Conservation (phyloP, 2,329 filamentous ascomycete species). For the Fusarium chuoi region DNA sequence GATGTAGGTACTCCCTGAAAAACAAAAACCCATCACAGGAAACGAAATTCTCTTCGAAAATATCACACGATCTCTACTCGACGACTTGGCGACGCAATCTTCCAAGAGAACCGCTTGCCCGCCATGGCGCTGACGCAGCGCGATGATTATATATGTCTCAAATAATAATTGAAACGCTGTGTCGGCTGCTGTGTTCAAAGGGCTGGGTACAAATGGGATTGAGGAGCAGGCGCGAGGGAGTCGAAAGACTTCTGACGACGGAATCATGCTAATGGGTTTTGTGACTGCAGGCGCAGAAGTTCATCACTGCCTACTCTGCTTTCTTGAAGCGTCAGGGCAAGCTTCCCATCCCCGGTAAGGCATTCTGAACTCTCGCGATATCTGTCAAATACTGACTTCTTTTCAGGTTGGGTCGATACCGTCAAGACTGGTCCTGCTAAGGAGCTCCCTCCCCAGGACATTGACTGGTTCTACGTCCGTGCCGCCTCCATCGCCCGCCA, state of each 20-base stretch:
- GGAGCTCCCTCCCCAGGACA: slow-evolving; percentile 97
- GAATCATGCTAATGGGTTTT: slow-evolving; percentile 74
- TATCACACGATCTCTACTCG: slow-evolving; percentile 30
- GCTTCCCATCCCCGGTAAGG: slow-evolving; percentile 87
- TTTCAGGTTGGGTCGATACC: slow-evolving; percentile 94
- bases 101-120: slow-evolving; percentile 38
- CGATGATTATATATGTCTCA: slow-evolving; percentile 9
- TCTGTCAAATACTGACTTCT: slow-evolving; percentile 1
- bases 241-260: slow-evolving; percentile 79
- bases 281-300: slow-evolving; percentile 80
- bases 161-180: slow-evolving; percentile 32
- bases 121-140: slow-evolving; percentile 38
- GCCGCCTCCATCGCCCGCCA: slow-evolving; percentile 96
- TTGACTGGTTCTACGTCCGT: slow-evolving; percentile 95
- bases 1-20: slow-evolving; percentile 70
- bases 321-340: slow-evolving; percentile 96
- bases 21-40: slow-evolving; percentile 7
- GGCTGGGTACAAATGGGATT: slow-evolving; percentile 45
- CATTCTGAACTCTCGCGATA: too few relatives aligned
- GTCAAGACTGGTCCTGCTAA: slow-evolving; percentile 98
- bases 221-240: slow-evolving; percentile 77
- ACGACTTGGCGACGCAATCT: slow-evolving; percentile 46
- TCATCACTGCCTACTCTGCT: slow-evolving; percentile 85
- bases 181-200: slow-evolving; percentile 27
- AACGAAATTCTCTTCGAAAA: slow-evolving; percentile 6